Base-by-base conservation (phyloP, 768 basidiomycete species). In the Rossbeevera mucosa region DNA sequence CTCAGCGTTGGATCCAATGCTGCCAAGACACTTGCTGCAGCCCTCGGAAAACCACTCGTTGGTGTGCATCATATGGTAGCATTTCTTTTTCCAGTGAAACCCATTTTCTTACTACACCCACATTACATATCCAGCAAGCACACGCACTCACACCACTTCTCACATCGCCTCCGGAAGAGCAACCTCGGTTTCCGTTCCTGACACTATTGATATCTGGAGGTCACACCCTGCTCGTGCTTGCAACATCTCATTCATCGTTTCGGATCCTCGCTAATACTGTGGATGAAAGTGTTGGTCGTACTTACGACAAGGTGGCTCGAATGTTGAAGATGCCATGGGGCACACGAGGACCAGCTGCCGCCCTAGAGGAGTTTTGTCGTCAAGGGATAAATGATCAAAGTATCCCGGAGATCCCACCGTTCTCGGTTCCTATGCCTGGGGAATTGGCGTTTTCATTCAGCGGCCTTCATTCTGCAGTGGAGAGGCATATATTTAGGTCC, bases 1-100 rank as follows among this genome's bases (percentile, higher is more conserved):
- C 76, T 98, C 12, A 80, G 80, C 22, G 86, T 92, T 3, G 83
- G 83, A 41, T 81, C 82, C 9, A 88, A 88, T 54, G 85, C 91
- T 6, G 91, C 92, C n/a, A 91, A 90, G 65, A 81, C 84, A 0
- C 73, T 98, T 3, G 92, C 93, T 1, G 86, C 91, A 0, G 84
- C 83, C 0, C 73, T 82, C 12, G 75, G 78, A 38, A 89, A 92
- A 61, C 94, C 93, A 0, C 53, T 95, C 4, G 80, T 95, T 3
- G 93, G 93, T 3, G 90, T 96, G 6, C 91, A 97, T 69, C 94
- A 98, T 62, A 98, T 97, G 94, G 94, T 92, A 31, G 44, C 44
- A 74, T 63, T 38, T 25, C 26, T 1, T 29, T 20, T 11, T 30
- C 24, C n/a, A 36, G 7, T 14, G 8, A 6, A 8, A 21, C 28